Conservation (phyloP, 1,284 basidiomycete species). For the Ustilago hordei region DNA sequence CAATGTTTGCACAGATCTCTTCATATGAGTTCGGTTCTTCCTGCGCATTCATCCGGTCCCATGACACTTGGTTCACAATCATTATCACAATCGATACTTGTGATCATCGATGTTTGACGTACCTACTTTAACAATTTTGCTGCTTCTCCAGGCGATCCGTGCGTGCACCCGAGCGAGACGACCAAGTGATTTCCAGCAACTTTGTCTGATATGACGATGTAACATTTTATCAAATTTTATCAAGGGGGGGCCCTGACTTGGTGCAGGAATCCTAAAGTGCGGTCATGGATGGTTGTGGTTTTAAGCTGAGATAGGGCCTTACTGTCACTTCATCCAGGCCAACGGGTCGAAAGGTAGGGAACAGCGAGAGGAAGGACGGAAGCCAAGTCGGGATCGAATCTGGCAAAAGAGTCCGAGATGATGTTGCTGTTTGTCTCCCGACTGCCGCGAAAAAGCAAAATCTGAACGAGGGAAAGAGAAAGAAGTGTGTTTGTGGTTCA, state of each 20-base stretch:
- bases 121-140: neutral
- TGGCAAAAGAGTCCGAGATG: neutral
- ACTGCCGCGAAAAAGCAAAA: conserved; percentile 18
- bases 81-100: no score
- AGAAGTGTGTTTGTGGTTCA: conserved; percentile 9
- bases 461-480: neutral
- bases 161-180: conserved; percentile 20
- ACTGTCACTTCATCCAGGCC: no score
- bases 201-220: neutral
- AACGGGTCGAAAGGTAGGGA: neutral
- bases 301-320: no score
- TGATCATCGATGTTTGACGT: no score
- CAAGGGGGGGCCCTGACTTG: no score
- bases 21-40: no score
- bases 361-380: neutral
- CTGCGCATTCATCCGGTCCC: no score
- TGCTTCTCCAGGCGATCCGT: conserved; percentile 19
- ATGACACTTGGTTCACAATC: no score
- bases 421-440: conserved; percentile 8
- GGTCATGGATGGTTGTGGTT: no score
- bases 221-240: neutral
- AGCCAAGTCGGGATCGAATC: conserved; percentile 19
- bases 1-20: no score
- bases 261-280: no score
- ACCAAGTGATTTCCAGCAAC: neutral